Conservation (phyloP, 306 rosid species). For the Parietaria judaica region DNA sequence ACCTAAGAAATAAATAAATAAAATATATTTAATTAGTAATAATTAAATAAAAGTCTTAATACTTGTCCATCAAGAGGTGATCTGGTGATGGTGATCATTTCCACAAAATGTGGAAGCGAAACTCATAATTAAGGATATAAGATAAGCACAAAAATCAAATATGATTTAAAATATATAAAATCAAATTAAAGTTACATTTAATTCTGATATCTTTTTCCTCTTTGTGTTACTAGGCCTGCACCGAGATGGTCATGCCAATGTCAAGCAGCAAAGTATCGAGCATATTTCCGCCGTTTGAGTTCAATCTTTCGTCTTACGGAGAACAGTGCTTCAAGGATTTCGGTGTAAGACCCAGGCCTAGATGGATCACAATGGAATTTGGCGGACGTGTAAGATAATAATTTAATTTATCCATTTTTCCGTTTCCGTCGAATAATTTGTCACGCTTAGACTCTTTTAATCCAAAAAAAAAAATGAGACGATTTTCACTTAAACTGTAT, state of each 20-base stretch:
- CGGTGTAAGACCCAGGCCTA: conserved; percentile 57
- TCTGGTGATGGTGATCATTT: too few relatives aligned
- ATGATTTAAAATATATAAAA: too few relatives aligned
- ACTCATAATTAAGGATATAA: neutral
- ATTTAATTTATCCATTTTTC: conserved; percentile 6
- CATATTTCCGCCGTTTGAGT: conserved; percentile 59
- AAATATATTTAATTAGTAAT: too few relatives aligned
- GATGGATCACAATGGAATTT: conserved; percentile 62
- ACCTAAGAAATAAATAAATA: too few relatives aligned
- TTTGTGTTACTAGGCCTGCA: conserved; percentile 54
- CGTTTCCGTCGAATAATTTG: neutral
- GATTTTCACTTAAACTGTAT: neutral
- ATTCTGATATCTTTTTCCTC: conserved; percentile 1
- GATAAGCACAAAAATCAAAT: neutral
- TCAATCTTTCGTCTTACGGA: conserved; percentile 39
- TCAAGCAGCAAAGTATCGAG: conserved; percentile 46
- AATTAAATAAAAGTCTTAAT: too few relatives aligned
- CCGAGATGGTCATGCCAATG: conserved; percentile 93
- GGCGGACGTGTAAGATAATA: conserved; percentile 68
- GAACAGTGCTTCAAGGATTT: conserved; percentile 41
- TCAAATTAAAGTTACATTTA: too few relatives aligned
- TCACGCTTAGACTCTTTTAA: neutral
- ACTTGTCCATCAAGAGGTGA: too few relatives aligned
- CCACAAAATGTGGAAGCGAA: neutral
- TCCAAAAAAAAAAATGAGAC: neutral